Conservation (phyloP, 202 grass and related monocot genomes). For the Setaria italica region DNA sequence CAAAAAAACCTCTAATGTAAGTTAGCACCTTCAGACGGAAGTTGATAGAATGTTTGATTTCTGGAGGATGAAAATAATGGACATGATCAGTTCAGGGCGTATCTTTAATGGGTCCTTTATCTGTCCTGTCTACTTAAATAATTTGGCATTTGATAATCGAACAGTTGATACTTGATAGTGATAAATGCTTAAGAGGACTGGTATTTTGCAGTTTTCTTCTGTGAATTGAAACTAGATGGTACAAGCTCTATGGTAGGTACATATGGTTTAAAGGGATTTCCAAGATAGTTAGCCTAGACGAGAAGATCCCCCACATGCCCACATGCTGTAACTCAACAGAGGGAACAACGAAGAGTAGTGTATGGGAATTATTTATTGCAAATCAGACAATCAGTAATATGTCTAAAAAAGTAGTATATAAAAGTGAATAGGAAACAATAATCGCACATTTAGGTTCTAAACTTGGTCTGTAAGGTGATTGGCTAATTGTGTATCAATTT, state of each 20-base stretch:
- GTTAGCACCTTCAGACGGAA: slow-evolving; percentile 24
- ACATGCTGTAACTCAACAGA: background rate
- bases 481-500: background rate
- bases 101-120: background rate
- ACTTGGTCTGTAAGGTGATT: background rate
- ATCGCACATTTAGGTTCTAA: background rate
- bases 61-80: background rate
- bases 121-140: background rate
- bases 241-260: background rate
- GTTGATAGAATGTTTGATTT: background rate
- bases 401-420: background rate
- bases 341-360: background rate
- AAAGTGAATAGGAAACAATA: background rate
- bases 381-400: background rate
- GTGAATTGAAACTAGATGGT: background rate
- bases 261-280: background rate
- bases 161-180: background rate
- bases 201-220: background rate
- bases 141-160: background rate
- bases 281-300: slow-evolving; percentile 9
- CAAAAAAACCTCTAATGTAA: background rate
- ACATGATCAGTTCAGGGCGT: background rate
- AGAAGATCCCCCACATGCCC: background rate
- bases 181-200: background rate
- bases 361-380: background rate